Percentiles rank a stretch among this genome's conserved stretches.
Conservation (phyloP, 345 rosid genomes). For the Litchi chinensis region DNA sequence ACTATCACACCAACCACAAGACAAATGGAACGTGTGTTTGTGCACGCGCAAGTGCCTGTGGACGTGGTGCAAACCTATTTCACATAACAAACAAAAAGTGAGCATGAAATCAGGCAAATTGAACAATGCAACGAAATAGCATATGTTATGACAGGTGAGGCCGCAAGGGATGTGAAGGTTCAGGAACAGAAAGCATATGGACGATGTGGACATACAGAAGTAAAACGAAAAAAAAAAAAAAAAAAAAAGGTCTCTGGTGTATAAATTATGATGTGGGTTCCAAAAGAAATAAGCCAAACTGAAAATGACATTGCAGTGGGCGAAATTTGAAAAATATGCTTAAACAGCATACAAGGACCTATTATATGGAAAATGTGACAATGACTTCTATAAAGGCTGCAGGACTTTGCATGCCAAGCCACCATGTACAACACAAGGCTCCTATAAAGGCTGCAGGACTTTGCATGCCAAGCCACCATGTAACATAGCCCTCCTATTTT, state of each 20-base stretch:
- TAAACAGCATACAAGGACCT: background rate
- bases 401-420: background rate
- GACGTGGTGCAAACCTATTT: background rate
- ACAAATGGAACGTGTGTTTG: background rate
- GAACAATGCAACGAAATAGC: background rate
- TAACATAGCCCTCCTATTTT: background rate
- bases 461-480: slow-evolving; percentile 8
- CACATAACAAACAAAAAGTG: background rate
- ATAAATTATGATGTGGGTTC: background rate
- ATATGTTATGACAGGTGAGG: no score
- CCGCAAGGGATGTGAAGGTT: background rate
- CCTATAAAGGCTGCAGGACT: slow-evolving; percentile 13
- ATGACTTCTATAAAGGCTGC: no score
- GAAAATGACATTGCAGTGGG: slow-evolving; percentile 14
- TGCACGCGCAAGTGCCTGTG: no score
- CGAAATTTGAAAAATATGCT: background rate
- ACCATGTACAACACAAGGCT: slow-evolving; percentile 3
- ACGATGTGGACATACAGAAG: background rate
- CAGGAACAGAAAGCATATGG: background rate
- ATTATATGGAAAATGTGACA: background rate
- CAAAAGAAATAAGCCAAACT: background rate
- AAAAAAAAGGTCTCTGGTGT: background rate
- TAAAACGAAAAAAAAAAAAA: background rate
- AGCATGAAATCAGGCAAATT: background rate
- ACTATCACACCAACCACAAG: background rate